Conservation (phyloP, 2,329 filamentous ascomycete species). For the Cordyceps fumosorosea region DNA sequence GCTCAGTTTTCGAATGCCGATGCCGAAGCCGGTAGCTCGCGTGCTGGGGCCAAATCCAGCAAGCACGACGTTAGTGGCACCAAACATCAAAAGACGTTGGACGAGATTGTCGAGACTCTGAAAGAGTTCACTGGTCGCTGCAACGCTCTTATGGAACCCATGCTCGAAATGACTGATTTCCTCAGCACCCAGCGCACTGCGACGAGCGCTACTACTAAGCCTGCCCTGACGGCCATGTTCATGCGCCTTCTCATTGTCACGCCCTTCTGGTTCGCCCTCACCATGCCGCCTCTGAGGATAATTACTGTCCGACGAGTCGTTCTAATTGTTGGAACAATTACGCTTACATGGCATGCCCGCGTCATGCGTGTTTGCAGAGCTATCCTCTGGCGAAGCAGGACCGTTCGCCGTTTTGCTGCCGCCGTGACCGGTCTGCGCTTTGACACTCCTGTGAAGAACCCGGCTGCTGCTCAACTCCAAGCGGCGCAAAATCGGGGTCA, state of each 20-base stretch:
- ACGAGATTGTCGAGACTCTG: conserved; percentile 93
- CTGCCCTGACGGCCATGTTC: conserved; percentile 83
- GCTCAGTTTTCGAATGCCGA: conserved; percentile 21
- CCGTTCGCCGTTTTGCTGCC: conserved; percentile 61
- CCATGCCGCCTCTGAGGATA: conserved; percentile 73
- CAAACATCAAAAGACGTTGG: conserved; percentile 85
- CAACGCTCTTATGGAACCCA: conserved; percentile 84
- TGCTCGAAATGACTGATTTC: conserved; percentile 86
- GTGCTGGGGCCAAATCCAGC: conserved; percentile 17
- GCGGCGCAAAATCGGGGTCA: conserved; percentile 15
- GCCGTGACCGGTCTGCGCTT: conserved; percentile 78
- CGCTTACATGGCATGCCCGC: conserved; percentile 86
- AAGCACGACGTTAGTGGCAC: conserved; percentile 56
- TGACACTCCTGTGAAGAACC: conserved; percentile 40
- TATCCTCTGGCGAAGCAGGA: conserved; percentile 82
- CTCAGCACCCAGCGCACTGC: conserved; percentile 84
- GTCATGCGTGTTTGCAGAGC: conserved; percentile 78
- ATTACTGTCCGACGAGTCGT: conserved; percentile 81
- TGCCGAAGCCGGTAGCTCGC: conserved; percentile 20
- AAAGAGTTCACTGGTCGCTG: conserved; percentile 86
- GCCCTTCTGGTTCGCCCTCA: conserved; percentile 79
- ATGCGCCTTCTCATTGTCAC: conserved; percentile 83
- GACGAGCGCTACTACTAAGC: conserved; percentile 83
- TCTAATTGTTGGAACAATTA: conserved; percentile 77
- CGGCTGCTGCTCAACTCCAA: conserved; percentile 21